Conservation (phyloP, 139 green algal species). For the Tetratostichococcus sp. region DNA sequence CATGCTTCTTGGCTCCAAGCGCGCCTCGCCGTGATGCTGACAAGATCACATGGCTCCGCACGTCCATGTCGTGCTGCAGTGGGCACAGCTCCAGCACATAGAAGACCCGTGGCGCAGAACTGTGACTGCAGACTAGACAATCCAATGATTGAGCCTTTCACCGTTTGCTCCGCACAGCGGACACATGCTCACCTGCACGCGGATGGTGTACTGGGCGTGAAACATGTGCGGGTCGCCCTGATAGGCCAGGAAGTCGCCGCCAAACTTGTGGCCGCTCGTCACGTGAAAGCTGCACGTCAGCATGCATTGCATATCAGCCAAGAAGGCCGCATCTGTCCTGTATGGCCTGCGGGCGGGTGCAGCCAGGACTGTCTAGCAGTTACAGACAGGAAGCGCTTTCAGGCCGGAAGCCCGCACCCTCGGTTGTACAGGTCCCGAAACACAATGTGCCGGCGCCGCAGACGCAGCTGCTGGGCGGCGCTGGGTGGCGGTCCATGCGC, state of each 20-base stretch:
- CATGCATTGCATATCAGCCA: no score
- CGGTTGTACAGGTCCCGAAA: not conserved
- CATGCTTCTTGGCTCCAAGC: not conserved
- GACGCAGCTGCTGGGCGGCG: not conserved
- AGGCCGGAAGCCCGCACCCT: no score
- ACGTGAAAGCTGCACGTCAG: not conserved
- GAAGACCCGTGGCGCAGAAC: no score
- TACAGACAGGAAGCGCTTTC: not conserved
- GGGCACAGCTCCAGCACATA: no score
- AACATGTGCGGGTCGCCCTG: not conserved
- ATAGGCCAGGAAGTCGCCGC: not conserved
- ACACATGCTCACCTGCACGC: not conserved
- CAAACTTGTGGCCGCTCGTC: not conserved
- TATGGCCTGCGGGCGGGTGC: no score
- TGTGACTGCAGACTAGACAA: no score
- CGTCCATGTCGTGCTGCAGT: not conserved
- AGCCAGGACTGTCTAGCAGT: not conserved
- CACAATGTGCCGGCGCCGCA: not conserved
- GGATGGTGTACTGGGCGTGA: not conserved
- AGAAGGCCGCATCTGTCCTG: no score
- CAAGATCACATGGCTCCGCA: not conserved
- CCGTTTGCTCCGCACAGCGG: no score
- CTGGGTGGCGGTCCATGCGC: not conserved
- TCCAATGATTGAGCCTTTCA: no score
- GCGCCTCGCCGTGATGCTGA: no score